phyloP scores from a whole-genome alignment of 2,329 filamentous ascomycete species.

The Penicillium sp. region DNA sequence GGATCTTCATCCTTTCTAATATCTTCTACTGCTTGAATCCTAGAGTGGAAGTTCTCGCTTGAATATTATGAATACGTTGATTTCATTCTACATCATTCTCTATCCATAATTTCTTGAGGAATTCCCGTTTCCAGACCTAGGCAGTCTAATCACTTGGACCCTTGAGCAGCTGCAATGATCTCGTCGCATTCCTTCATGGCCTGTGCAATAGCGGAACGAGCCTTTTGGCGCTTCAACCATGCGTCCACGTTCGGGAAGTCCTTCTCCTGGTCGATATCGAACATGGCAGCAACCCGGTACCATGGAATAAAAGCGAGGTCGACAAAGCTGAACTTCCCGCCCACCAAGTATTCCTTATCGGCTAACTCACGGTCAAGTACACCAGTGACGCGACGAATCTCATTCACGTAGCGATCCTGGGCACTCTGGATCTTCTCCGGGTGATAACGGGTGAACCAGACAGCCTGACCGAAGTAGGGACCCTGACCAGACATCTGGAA shows the following conservation, averaged over 20 bases:
- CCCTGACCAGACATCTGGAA: conserved; percentile 51
- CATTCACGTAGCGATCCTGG: conserved; percentile 47
- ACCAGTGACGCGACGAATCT: conserved; percentile 45
- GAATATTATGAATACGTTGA: no score
- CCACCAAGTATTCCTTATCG: conserved; percentile 43
- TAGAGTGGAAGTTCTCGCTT: no score
- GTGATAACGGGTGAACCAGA: conserved; percentile 47
- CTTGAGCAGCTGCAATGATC: not conserved
- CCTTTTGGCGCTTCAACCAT: conserved; percentile 32
- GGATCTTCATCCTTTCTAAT: not conserved
- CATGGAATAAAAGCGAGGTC: conserved; percentile 46
- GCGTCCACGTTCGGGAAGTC: conserved; percentile 30
- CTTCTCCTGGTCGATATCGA: conserved; percentile 28
- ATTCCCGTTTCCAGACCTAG: not conserved
- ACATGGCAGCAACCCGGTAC: conserved; percentile 16
- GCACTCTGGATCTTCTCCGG: conserved; percentile 45
- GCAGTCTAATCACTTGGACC: not conserved
- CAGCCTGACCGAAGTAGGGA: conserved; percentile 51
- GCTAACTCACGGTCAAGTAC: conserved; percentile 45
- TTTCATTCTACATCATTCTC: no score
- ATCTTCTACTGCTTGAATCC: not conserved
- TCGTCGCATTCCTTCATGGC: conserved; percentile 17
- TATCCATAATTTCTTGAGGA: no score
- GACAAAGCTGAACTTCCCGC: conserved; percentile 44
- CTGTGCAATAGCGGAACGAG: conserved; percentile 28